Evolutionary conservation across 768 basidiomycete genomes (phyloP).

Genomic region (Termitomyces sp.): DNA sequence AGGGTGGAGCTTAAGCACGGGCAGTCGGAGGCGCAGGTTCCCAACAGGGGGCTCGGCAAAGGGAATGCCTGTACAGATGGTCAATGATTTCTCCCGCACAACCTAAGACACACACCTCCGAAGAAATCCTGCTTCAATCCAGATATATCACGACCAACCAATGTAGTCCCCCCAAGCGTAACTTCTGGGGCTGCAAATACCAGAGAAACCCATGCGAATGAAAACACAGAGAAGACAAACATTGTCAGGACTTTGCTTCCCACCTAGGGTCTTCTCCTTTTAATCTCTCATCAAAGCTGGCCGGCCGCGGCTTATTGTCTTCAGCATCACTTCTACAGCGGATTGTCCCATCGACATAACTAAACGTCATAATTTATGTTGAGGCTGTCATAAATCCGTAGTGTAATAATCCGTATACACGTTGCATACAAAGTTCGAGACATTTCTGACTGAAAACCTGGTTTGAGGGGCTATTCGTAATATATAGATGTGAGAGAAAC

Average conservation of each 20-base stretch:
- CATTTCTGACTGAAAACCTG: too few relatives aligned
- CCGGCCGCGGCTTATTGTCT: background rate
- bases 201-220: background rate
- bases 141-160: slow-evolving; percentile 30
- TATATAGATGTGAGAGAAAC: too few relatives aligned
- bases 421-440: too few relatives aligned
- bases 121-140: slow-evolving; percentile 38
- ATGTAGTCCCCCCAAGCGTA: slow-evolving; percentile 29
- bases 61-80: slow-evolving; percentile 34
- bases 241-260: background rate
- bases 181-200: slow-evolving; percentile 26
- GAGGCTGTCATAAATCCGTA: background rate
- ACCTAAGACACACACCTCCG: slow-evolving; percentile 27
- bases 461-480: too few relatives aligned
- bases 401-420: too few relatives aligned
- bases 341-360: background rate
- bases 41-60: slow-evolving; percentile 51
- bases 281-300: background rate
- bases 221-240: background rate
- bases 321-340: background rate
- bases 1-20: slow-evolving; percentile 28
- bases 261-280: background rate
- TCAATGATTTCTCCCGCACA: too few relatives aligned
- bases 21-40: slow-evolving; percentile 29
- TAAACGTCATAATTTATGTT: background rate